Base-by-base conservation (phyloP, 2,329 filamentous ascomycete species). In the Mariannaea elegans region DNA sequence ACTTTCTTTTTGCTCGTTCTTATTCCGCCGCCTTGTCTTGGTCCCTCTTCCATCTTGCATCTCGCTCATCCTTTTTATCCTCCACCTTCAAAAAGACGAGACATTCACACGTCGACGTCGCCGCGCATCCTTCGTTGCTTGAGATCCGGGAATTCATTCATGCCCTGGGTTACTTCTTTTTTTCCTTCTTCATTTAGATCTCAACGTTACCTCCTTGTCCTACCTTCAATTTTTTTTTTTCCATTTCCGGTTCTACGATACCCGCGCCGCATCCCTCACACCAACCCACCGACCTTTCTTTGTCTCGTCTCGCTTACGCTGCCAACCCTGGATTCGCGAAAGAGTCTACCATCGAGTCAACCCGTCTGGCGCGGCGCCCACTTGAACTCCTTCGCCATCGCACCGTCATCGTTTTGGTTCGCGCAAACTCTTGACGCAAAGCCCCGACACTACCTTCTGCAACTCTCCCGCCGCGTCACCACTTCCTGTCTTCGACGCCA, bases 401-500 rank as follows among this genome's bases (percentile, higher is more conserved):
- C 23, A 13, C 38, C 18, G 7, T 16, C 21, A 38, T 50, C 31
- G 38, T 44, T 24, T 46, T 42, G 13, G 49, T 39, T 36, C 39
- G 46, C 51, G 56, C 50, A 24, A 51, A 29, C 42, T 36, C 46
- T 12, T 31, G 49, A 39, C 44, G 27, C 31, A 46, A 46, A 48
- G 29, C 36, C 44, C 38, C 39, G 45, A 50, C 39, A 39, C 50
- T 47, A 31, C 44, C 34, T 58, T 63, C 54, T 23, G 5, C 24
- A 9, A 19, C 53, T 34, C 51, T 66, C 54, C 39, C 53, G 54
- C 59, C 54, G 62, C 62, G 54, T 63, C 56, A 32, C 51, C 47
- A 27, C 51, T 34, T 45, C 18, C 12, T 36, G 29, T 31, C 27
- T 51, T 51, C 59, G 39, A 48, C 59, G 54, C 59, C 54, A 64